Evolutionary conservation across 768 basidiomycete species (phyloP).

Genomic region (Serendipita sp.): DNA sequence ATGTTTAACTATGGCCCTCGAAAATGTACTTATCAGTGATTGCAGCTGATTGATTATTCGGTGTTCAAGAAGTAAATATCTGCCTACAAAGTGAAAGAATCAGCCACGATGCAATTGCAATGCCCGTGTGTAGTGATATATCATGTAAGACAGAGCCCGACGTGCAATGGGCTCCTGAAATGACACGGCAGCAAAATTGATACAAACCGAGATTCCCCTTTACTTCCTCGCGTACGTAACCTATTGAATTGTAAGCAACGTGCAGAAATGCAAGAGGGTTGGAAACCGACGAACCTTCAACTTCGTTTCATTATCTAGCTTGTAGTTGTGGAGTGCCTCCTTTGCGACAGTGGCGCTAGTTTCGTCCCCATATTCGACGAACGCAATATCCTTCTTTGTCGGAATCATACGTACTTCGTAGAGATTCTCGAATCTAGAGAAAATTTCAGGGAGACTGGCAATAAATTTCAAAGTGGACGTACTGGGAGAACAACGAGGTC

Average conservation of each 20-base stretch:
- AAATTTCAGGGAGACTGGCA: background rate
- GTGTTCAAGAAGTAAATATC: too few species aligned
- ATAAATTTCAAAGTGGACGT: conserved; percentile 17
- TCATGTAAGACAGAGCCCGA: background rate
- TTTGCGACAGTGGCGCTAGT: conserved; percentile 78
- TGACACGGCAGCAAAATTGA: background rate
- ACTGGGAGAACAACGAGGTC: conserved; percentile 83
- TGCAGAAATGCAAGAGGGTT: background rate
- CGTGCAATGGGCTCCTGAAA: conserved; percentile 2
- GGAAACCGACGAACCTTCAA: conserved; percentile 54
- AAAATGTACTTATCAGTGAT: too few species aligned
- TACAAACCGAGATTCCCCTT: background rate
- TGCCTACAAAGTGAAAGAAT: too few species aligned
- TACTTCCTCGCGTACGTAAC: conserved; percentile 65
- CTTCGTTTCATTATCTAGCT: conserved; percentile 92
- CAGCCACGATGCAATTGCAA: too few species aligned
- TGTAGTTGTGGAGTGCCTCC: conserved; percentile 94
- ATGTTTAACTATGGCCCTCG: too few species aligned
- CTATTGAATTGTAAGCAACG: conserved; percentile 15
- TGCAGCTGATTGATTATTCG: too few species aligned
- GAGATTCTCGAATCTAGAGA: conserved; percentile 71
- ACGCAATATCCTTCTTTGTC: conserved; percentile 92
- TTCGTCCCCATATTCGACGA: conserved; percentile 96
- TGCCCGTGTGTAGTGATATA: too few species aligned
- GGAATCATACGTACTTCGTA: conserved; percentile 98